Evolutionary conservation across 768 basidiomycete genomes (phyloP).

Genomic region (Lentinula raphanica): DNA sequence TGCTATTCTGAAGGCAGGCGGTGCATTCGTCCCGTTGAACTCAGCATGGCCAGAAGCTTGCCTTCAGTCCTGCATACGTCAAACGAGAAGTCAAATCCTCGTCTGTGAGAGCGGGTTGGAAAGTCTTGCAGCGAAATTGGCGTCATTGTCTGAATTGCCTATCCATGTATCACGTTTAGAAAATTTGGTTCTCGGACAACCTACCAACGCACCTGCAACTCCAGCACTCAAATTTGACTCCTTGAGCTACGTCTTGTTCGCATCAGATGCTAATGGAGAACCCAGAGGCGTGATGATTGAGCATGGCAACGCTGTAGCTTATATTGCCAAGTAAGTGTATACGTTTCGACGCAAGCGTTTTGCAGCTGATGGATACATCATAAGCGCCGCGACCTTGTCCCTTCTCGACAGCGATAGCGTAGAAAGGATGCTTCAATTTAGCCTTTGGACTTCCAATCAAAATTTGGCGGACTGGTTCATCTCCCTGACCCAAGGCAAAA

Average conservation of each 20-base stretch:
- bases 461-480: conserved; percentile 14
- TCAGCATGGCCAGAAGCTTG: conserved; percentile 24
- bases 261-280: conserved; percentile 15
- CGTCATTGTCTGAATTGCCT: background rate
- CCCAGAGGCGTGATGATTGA: conserved; percentile 19
- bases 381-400: background rate
- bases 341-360: background rate
- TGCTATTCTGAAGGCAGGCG: conserved; percentile 28
- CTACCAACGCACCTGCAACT: background rate
- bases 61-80: conserved; percentile 17
- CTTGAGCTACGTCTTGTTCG: conserved; percentile 19
- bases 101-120: background rate
- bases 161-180: background rate
- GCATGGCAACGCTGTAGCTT: conserved; percentile 15
- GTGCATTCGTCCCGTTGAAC: conserved; percentile 19
- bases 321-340: conserved; percentile 15
- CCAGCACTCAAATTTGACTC: conserved; percentile 13
- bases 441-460: conserved; percentile 24
- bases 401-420: background rate
- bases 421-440: conserved; percentile 14
- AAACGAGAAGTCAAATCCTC: background rate
- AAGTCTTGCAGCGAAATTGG: background rate
- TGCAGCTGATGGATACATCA: background rate
- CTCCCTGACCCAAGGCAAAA: conserved; percentile 13
- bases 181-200: background rate